Evolutionary conservation across 2,329 filamentous ascomycete species (phyloP).

Genomic region (Cercospora beticola): DNA sequence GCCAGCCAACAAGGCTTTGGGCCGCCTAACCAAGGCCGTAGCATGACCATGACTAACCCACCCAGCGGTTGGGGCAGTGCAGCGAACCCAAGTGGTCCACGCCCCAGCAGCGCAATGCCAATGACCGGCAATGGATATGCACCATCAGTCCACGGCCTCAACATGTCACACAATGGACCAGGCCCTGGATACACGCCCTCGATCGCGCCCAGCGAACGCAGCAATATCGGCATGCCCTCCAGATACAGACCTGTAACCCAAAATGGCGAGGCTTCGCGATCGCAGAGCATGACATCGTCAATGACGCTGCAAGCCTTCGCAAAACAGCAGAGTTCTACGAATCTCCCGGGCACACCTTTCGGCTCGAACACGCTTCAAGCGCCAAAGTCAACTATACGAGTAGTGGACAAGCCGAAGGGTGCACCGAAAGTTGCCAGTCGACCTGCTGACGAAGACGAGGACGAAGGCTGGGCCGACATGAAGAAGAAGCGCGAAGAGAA

Average conservation of each 20-base stretch:
- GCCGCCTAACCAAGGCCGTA: conserved; percentile 48
- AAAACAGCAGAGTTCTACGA: conserved; percentile 28
- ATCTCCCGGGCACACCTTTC: conserved; percentile 25
- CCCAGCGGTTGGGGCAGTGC: conserved; percentile 35
- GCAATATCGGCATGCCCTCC: conserved; percentile 85
- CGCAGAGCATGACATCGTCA: conserved; percentile 40
- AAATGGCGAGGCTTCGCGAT: conserved; percentile 37
- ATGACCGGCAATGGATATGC: conserved; percentile 28
- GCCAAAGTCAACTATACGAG: conserved; percentile 36
- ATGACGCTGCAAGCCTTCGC: conserved; percentile 33
- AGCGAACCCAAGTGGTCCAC: conserved; percentile 46
- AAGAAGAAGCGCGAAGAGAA: conserved; percentile 39
- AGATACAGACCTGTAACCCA: conserved; percentile 82
- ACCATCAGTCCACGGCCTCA: conserved; percentile 41
- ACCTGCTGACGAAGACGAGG: conserved; percentile 35
- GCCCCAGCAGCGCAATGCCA: conserved; percentile 40
- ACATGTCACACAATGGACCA: conserved; percentile 39
- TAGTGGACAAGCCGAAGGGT: conserved; percentile 41
- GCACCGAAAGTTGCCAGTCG: conserved; percentile 28
- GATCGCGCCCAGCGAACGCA: conserved; percentile 92
- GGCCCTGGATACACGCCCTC: conserved; percentile 74
- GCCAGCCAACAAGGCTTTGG: conserved; percentile 35
- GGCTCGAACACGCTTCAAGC: conserved; percentile 22
- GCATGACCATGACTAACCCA: conserved; percentile 83
- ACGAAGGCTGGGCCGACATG: conserved; percentile 38